phyloP scores from a whole-genome alignment of 2,329 filamentous ascomycete genomes.

The Hypoxylon sp. region DNA sequence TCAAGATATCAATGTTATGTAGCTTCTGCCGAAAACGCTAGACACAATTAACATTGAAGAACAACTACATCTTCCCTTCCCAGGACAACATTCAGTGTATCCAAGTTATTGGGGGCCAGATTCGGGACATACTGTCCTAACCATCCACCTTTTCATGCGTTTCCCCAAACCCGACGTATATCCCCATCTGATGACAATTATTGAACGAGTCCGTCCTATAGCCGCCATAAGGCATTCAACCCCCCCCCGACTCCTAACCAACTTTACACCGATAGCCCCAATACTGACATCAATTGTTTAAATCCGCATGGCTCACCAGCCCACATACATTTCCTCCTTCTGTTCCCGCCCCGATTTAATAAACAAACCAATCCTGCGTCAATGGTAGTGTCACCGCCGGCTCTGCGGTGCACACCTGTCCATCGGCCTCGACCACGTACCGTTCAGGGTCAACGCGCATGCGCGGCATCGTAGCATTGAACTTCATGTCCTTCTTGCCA shows the following conservation, averaged over 20 bases:
- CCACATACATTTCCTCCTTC: background rate
- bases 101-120: background rate
- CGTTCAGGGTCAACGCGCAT: constrained; percentile 95
- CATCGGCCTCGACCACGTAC: constrained; percentile 90
- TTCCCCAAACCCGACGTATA: background rate
- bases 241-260: background rate
- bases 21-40: background rate
- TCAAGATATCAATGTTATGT: background rate
- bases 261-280: background rate
- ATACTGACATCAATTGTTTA: background rate
- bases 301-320: constrained; percentile 2
- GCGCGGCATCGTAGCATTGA: constrained; percentile 84
- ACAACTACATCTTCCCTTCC: background rate
- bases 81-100: background rate
- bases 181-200: background rate
- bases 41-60: background rate
- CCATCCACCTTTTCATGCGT: background rate
- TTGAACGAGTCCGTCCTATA: background rate
- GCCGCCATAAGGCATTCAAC: background rate
- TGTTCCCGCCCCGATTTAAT: constrained; percentile 60
- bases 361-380: constrained; percentile 83
- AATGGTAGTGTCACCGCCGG: constrained; percentile 80
- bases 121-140: background rate
- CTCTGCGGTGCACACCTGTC: constrained; percentile 78
- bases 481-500: constrained; percentile 90